phyloP scores from a whole-genome alignment of 208 protist species.

The Plasmodiophora brassicae region DNA sequence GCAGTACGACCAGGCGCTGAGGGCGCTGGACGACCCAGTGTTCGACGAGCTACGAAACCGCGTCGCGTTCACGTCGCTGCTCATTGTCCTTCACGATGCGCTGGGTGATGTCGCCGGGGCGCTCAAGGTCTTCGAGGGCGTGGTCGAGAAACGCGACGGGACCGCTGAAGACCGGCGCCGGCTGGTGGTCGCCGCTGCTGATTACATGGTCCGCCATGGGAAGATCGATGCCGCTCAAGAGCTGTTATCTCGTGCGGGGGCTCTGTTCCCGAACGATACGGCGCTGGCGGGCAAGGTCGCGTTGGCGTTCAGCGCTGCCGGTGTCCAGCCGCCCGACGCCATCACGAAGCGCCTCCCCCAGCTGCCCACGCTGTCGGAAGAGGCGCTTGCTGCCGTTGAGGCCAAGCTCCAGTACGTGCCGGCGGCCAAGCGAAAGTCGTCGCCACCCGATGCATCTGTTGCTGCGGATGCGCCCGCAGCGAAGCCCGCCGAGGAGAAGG shows the following conservation, averaged over 20 bases:
- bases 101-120: no score
- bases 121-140: no score
- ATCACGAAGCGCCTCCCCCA: background rate
- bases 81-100: background rate
- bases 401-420: background rate
- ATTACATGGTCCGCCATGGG: no score
- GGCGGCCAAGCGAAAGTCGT: background rate
- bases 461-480: background rate
- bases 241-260: no score
- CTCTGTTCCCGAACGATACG: no score
- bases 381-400: background rate
- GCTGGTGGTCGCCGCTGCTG: no score
- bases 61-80: background rate
- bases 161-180: no score
- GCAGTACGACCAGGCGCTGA: background rate
- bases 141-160: no score
- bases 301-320: background rate
- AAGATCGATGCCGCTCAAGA: no score
- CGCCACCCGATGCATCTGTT: background rate
- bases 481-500: no score
- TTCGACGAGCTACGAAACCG: background rate
- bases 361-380: background rate
- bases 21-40: background rate
- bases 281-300: background rate
- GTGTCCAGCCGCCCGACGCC: background rate